Evolutionary conservation across 805 yeast species (phyloP).

Genomic region (Pichia cabralensis): DNA sequence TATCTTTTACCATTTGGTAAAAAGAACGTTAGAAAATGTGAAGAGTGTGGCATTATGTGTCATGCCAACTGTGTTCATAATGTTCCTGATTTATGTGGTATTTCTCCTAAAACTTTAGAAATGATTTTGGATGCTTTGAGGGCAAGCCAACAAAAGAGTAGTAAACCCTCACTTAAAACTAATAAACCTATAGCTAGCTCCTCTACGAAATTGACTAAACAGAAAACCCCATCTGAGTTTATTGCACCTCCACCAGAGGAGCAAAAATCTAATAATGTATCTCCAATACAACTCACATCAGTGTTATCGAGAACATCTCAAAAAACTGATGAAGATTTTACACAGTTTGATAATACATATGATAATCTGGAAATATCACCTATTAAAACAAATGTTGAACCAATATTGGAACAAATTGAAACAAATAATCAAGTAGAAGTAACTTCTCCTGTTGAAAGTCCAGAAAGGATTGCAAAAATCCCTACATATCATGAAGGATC

Average conservation of each 20-base stretch:
- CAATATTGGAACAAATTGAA: no score
- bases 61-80: slow-evolving; percentile 87
- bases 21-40: slow-evolving; percentile 85
- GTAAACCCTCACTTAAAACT: neutral
- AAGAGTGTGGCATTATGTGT: slow-evolving; percentile 91
- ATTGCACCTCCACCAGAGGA: neutral
- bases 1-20: slow-evolving; percentile 91
- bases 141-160: slow-evolving; percentile 3
- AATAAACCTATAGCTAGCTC: neutral
- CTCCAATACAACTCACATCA: neutral
- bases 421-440: neutral
- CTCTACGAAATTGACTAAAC: no score
- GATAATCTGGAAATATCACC: neutral
- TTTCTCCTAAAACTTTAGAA: slow-evolving; percentile 95
- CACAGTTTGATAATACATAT: neutral
- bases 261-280: neutral
- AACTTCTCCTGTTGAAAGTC: slow-evolving; percentile 1
- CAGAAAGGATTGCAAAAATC: slow-evolving; percentile 4
- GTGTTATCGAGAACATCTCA: neutral
- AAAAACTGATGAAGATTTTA: neutral
- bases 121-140: slow-evolving; percentile 70
- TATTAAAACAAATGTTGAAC: neutral
- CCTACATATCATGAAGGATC: neutral
- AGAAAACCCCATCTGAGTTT: no score
- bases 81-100: slow-evolving; percentile 98